Conservation (phyloP, 2,329 filamentous ascomycete genomes). For the Arachnomyces sp. region DNA sequence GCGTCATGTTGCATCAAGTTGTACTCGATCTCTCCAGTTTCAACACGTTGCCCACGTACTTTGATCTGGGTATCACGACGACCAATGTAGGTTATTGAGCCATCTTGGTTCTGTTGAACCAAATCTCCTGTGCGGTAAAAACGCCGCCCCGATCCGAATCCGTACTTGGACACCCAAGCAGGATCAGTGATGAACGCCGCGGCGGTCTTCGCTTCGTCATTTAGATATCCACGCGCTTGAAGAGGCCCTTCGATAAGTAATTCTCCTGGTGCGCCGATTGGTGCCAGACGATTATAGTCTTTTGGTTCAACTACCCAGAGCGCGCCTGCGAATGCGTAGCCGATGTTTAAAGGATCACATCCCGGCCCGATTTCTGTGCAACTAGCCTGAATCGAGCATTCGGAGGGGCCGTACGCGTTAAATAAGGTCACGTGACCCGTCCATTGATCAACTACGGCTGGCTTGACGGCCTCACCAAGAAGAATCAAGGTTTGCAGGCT, state of each 20-base stretch:
- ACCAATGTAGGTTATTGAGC: conserved; percentile 70
- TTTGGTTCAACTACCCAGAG: conserved; percentile 36
- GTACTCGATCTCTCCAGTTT: conserved; percentile 86
- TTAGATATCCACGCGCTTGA: conserved; percentile 57
- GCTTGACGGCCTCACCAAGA: neutral
- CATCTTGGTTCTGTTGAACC: conserved; percentile 63
- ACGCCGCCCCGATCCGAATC: conserved; percentile 37
- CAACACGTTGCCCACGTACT: conserved; percentile 91
- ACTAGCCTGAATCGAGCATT: neutral
- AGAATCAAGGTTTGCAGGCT: too few species aligned
- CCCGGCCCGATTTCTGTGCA: too few species aligned
- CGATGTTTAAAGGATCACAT: conserved; percentile 31
- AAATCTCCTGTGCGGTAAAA: conserved; percentile 85
- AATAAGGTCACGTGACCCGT: conserved; percentile 1
- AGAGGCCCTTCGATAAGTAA: conserved; percentile 41
- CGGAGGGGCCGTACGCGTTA: conserved; percentile 1
- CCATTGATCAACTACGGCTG: neutral
- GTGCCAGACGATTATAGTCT: conserved; percentile 32
- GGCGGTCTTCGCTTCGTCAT: conserved; percentile 50
- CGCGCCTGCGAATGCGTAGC: conserved; percentile 25
- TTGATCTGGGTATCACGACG: conserved; percentile 86
- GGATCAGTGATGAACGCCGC: conserved; percentile 52
- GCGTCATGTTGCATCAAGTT: conserved; percentile 59
- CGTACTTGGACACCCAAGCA: conserved; percentile 43
- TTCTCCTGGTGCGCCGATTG: conserved; percentile 35